Evolutionary conservation across 306 rosid genomes (phyloP).

Genomic region (Cucurbita moschata): DNA sequence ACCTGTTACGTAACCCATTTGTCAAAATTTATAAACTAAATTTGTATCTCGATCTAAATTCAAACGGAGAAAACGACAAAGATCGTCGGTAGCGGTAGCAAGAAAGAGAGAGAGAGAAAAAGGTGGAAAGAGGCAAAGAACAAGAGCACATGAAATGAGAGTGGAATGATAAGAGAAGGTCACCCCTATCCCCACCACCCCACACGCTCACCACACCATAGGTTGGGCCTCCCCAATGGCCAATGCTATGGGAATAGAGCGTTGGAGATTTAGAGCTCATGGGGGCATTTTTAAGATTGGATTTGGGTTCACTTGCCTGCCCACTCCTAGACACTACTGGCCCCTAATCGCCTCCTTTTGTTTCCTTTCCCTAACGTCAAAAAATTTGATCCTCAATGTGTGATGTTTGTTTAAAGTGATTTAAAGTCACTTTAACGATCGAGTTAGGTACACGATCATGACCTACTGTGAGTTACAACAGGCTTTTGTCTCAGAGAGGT

Average conservation of each 20-base stretch:
- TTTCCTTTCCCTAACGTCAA: background rate
- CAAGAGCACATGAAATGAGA: background rate
- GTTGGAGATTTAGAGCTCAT: background rate
- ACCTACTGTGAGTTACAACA: no score
- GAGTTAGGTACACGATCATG: background rate
- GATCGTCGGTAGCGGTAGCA: no score
- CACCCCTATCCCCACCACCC: background rate
- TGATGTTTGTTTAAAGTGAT: background rate
- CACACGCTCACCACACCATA: background rate
- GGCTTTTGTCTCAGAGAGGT: background rate
- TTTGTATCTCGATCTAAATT: no score
- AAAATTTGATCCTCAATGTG: no score
- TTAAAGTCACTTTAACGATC: background rate
- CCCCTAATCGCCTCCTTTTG: background rate
- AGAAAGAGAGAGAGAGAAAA: background rate
- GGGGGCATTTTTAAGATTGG: background rate
- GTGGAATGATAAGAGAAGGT: background rate
- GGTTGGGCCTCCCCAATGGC: background rate
- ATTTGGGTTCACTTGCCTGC: background rate
- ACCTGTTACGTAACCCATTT: no score
- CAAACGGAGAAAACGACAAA: no score
- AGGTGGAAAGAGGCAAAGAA: background rate
- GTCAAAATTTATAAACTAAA: no score
- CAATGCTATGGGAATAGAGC: background rate
- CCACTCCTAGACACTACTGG: background rate